Percentiles rank a stretch among this genome's conserved stretches.
phyloP scores from a whole-genome alignment of 441 rosid genomes.

The Daphne laureola region DNA sequence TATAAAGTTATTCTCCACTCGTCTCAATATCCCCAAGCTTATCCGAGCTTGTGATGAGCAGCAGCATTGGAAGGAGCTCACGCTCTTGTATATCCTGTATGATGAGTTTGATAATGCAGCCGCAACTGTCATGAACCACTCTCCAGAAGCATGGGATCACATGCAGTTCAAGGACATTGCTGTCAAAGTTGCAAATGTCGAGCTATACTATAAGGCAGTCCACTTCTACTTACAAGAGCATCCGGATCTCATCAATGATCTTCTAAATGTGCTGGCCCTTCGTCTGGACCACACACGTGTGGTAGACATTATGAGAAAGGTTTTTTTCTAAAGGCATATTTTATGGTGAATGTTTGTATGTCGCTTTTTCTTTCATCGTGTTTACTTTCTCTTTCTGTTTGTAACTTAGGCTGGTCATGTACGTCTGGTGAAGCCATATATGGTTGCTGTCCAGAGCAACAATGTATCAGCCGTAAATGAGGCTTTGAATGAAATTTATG shows the following conservation, averaged over 20 bases:
- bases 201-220: constrained; percentile 66
- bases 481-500: constrained; percentile 56
- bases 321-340: constrained; percentile 11
- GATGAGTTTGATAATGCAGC: constrained; percentile 80
- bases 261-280: constrained; percentile 58
- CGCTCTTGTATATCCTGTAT: constrained; percentile 54
- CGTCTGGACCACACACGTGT: constrained; percentile 71
- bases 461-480: constrained; percentile 66
- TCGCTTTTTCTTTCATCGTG: neutral
- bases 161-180: constrained; percentile 71
- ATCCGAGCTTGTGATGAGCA: constrained; percentile 75
- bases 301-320: constrained; percentile 73
- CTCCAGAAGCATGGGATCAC: constrained; percentile 84
- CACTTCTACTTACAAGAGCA: constrained; percentile 77
- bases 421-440: constrained; percentile 68
- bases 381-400: neutral
- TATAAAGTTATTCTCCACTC: constrained; percentile 61
- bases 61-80: constrained; percentile 70
- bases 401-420: constrained; percentile 54
- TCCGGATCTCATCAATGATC: constrained; percentile 64
- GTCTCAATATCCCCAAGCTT: constrained; percentile 68
- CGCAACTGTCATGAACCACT: constrained; percentile 74
- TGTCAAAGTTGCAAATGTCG: constrained; percentile 67
- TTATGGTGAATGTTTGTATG: neutral
- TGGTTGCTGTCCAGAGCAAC: constrained; percentile 68